Percentiles rank a stretch among this genome's conserved stretches.
Conservation (phyloP, 495 filamentous ascomycete genomes). For the Penicillium waksmanii region DNA sequence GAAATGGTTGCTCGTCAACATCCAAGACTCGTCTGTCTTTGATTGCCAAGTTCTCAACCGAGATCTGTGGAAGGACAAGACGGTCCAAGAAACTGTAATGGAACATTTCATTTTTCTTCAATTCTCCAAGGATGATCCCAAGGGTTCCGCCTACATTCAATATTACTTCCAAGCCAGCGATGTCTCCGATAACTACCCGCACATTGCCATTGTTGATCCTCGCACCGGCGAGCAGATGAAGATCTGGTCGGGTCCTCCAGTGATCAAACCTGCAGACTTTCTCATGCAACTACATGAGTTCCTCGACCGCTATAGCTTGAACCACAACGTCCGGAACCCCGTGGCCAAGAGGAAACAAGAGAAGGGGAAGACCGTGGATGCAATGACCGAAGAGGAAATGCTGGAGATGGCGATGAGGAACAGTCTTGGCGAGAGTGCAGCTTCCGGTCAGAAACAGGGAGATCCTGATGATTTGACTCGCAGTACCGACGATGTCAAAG, state of each 20-base stretch:
- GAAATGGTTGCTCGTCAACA: conserved; percentile 95
- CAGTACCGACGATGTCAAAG: conserved; percentile 57
- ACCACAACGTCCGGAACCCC: conserved; percentile 85
- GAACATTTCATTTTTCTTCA: conserved; percentile 97
- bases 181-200: conserved; percentile 82
- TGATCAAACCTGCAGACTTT: conserved; percentile 77
- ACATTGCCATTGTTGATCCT: conserved; percentile 94
- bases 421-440: conserved; percentile 60
- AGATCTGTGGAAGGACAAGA: conserved; percentile 88
- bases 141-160: conserved; percentile 76
- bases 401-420: conserved; percentile 89
- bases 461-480: conserved; percentile 90
- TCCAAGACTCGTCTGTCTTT: conserved; percentile 90
- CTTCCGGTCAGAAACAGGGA: conserved; percentile 43
- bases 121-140: conserved; percentile 77
- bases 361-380: conserved; percentile 71
- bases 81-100: conserved; percentile 75
- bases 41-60: conserved; percentile 91
- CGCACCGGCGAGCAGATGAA: conserved; percentile 97
- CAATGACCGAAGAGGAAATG: conserved; percentile 97
- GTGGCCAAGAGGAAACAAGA: conserved; percentile 81
- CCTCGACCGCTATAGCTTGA: conserved; percentile 90
- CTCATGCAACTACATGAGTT: conserved; percentile 93
- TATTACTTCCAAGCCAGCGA: conserved; percentile 83
- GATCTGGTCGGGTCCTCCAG: conserved; percentile 85